Evolutionary conservation across 129 eudicot genomes (phyloP), one percentile per base, ranked within the genome.

Genomic region (sunflower (Helianthus annuus)): DNA sequence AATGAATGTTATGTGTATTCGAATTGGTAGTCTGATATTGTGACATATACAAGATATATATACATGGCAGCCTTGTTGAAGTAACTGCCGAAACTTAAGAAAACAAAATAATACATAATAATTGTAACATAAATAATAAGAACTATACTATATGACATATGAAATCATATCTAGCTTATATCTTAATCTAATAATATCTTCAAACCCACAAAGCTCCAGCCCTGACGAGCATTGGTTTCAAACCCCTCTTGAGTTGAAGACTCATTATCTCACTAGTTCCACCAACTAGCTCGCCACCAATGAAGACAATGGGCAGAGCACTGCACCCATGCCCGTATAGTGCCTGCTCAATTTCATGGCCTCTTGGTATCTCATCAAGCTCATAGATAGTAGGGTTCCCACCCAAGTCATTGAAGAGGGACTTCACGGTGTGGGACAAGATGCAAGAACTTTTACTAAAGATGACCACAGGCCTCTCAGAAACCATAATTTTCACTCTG

Each of bases 151-250:
- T n/a, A n/a, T n/a, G n/a, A n/a, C n/a, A n/a, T n/a, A n/a, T n/a
- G n/a, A n/a, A n/a, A n/a, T n/a, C n/a, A n/a, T n/a, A n/a, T n/a
- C n/a, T n/a, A n/a, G n/a, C n/a, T n/a, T n/a, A n/a, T n/a, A n/a
- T n/a, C n/a, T n/a, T n/a, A n/a, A n/a, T n/a, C n/a, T n/a, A n/a
- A n/a, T n/a, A n/a, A n/a, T n/a, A n/a, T n/a, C n/a, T n/a, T n/a
- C n/a, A 10, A 64, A 86, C 84, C 91, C 91, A 89, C 22, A 89
- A 32, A 48, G 96, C 91, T 24, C 96, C 96, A 4, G 91, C 91
- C 68, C 73, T 75, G 5, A 49, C 79, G 58, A 89, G 91, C 91
- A 81, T 83, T 27, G 89, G 89, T 81, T 72, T 79, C 45, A 89
- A 75, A 52, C 84, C 54, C 55, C 86, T 51, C 7, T 60, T n/a